Percentiles rank a stretch among this genome's conserved stretches.
Conservation (phyloP, 1,284 basidiomycete genomes). For the Ganoderma leucocontextum region DNA sequence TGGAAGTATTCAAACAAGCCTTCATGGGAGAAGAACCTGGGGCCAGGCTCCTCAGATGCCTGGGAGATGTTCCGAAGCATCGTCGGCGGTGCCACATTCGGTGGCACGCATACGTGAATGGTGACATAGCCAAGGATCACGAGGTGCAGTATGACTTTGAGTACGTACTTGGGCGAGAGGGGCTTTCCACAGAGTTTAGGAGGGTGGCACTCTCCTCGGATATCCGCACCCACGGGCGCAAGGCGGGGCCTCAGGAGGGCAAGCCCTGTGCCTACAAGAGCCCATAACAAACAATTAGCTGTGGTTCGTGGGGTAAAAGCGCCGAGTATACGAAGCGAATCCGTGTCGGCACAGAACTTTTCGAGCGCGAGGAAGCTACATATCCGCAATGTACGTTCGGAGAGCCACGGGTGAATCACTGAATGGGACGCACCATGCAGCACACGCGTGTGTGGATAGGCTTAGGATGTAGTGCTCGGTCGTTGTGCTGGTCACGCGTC, state of each 20-base stretch:
- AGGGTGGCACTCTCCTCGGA: conserved; percentile 8
- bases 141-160: conserved; percentile 13
- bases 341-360: conserved; percentile 9
- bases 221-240: conserved; percentile 3
- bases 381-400: background rate
- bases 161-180: conserved; percentile 24
- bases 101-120: conserved; percentile 30
- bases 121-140: conserved; percentile 25
- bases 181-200: conserved; percentile 7
- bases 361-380: conserved; percentile 16
- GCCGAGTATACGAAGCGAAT: conserved; percentile 20
- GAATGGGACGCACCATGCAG: conserved; percentile 3
- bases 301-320: conserved; percentile 24
- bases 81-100: conserved; percentile 16
- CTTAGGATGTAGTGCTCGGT: background rate
- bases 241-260: conserved; percentile 9
- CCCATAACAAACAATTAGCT: conserved; percentile 15
- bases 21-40: conserved; percentile 12
- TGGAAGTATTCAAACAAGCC: conserved; percentile 13
- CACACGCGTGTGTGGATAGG: background rate
- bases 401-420: background rate
- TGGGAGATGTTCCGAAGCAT: conserved; percentile 13
- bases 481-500: conserved; percentile 5
- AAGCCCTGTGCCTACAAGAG: conserved; percentile 19
- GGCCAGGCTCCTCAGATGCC: conserved; percentile 9